These are phyloP conservation scores for Quillaja saponaria DNA, from an alignment of 306 rosid genomes.

Conservation along the genomic window DNA sequence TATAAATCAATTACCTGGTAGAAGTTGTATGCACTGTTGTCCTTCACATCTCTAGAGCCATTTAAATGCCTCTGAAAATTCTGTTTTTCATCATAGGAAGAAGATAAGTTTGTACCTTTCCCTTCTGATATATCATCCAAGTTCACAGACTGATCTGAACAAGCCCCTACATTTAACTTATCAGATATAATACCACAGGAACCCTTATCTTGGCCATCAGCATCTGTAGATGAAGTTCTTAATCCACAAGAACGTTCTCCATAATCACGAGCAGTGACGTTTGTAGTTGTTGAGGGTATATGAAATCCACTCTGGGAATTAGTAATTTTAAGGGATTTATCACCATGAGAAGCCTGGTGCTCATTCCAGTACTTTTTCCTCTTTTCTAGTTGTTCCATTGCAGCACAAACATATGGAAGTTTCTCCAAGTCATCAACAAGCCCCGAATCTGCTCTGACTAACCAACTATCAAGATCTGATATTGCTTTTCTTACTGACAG, in stretches of 20 bases:
- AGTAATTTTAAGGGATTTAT: constrained; percentile 30
- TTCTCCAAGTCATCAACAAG: constrained; percentile 89
- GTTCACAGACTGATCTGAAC: constrained; percentile 42
- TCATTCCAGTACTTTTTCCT: constrained; percentile 86
- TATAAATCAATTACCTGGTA: constrained; percentile 64
- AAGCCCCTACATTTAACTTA: constrained; percentile 39
- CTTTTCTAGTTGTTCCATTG: constrained; percentile 81
- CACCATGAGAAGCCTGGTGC: constrained; percentile 41
- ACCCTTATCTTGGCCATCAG: constrained; percentile 38
- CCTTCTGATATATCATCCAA: constrained; percentile 44
- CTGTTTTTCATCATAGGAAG: constrained; percentile 55
- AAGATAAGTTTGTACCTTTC: constrained; percentile 43
- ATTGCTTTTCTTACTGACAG: constrained; percentile 80
- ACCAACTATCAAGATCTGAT: constrained; percentile 88
- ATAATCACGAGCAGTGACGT: constrained; percentile 35
- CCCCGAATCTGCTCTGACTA: constrained; percentile 83
- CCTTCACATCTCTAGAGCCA: constrained; percentile 49
- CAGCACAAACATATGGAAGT: constrained; percentile 96
- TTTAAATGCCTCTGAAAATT: constrained; percentile 37
- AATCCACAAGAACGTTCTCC: constrained; percentile 42
- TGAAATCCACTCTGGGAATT: constrained; percentile 43
- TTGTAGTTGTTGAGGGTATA: constrained; percentile 32
- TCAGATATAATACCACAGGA: constrained; percentile 20
- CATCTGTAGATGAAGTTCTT: constrained; percentile 39
- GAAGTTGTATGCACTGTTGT: constrained; percentile 73